phyloP scores from a whole-genome alignment of 768 basidiomycete species.

The Boletus sp. region DNA sequence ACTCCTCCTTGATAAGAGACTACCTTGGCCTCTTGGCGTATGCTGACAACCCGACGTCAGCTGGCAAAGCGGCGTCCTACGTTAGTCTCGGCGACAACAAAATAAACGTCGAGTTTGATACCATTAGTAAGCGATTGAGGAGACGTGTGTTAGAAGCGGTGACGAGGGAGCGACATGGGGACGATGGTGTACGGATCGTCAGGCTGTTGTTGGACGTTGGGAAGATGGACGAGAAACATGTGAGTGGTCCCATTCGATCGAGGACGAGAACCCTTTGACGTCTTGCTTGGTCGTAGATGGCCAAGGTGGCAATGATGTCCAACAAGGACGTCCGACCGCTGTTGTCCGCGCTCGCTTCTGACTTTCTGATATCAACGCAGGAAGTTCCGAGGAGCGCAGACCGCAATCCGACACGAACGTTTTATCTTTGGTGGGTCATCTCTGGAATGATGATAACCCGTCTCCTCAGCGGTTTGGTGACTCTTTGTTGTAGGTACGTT shows the following conservation, averaged over 20 bases:
- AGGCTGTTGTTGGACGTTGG: constrained; percentile 75
- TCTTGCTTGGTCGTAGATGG: constrained; percentile 56
- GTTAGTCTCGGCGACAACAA: constrained; percentile 68
- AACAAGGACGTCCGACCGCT: constrained; percentile 82
- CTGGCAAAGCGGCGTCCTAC: constrained; percentile 68
- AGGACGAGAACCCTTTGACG: not conserved
- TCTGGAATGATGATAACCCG: not conserved
- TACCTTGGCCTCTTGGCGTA: constrained; percentile 78
- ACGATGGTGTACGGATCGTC: constrained; percentile 78
- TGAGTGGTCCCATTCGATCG: constrained; percentile 30
- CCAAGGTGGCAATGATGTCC: constrained; percentile 90
- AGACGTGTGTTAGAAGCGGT: constrained; percentile 72
- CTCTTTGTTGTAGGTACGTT: constrained; percentile 67
- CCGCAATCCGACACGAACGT: constrained; percentile 82
- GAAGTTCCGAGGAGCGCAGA: constrained; percentile 91
- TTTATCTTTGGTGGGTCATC: constrained; percentile 78
- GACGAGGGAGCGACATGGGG: constrained; percentile 78
- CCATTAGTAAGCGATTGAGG: constrained; percentile 63
- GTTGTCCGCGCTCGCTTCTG: constrained; percentile 72
- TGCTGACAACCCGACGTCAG: constrained; percentile 77
- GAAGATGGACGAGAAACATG: constrained; percentile 95
- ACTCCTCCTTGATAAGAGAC: constrained; percentile 64
- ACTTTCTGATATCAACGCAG: constrained; percentile 85
- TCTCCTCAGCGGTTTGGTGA: not conserved
- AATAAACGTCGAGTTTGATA: constrained; percentile 77